These are phyloP conservation scores for Capsicum rhomboideum DNA, from an alignment of 257 asterid genomes.

Conservation along the genomic window DNA sequence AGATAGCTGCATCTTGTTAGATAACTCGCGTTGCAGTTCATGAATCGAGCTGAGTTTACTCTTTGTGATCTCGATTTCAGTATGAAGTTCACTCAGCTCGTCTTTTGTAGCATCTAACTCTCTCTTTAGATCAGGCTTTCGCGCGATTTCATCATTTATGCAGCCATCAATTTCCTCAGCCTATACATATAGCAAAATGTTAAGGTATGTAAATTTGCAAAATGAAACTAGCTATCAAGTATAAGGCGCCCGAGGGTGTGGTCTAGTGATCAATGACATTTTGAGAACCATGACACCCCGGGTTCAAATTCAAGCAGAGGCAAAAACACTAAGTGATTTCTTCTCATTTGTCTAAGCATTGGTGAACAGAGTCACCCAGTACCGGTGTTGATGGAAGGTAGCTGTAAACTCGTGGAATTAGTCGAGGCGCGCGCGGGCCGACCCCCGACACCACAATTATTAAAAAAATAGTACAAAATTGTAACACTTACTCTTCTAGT, in stretches of 20 bases:
- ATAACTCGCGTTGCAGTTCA: constrained; percentile 50
- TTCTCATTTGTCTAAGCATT: neutral
- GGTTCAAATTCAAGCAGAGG: too few species aligned
- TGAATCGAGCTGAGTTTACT: constrained; percentile 36
- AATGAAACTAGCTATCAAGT: neutral
- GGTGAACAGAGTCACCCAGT: neutral
- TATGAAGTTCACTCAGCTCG: constrained; percentile 30
- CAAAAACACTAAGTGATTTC: too few species aligned
- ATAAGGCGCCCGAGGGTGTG: neutral
- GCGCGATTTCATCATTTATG: constrained; percentile 22
- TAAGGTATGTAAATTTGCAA: neutral
- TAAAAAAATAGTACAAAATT: neutral
- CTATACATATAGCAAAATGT: constrained; percentile 3
- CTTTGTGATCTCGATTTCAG: constrained; percentile 40
- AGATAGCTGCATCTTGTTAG: constrained; percentile 37
- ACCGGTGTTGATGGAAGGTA: neutral
- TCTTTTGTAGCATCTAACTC: constrained; percentile 31
- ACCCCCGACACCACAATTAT: too few species aligned
- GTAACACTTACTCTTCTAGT: constrained; percentile 31
- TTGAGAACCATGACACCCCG: neutral
- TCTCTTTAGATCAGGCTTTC: constrained; percentile 26
- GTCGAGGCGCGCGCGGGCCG: neutral
- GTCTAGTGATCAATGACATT: neutral
- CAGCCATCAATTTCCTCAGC: constrained; percentile 37
- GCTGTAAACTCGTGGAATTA: neutral